Conservation (phyloP, 129 eudicot genomes). For the Arctium minus region DNA sequence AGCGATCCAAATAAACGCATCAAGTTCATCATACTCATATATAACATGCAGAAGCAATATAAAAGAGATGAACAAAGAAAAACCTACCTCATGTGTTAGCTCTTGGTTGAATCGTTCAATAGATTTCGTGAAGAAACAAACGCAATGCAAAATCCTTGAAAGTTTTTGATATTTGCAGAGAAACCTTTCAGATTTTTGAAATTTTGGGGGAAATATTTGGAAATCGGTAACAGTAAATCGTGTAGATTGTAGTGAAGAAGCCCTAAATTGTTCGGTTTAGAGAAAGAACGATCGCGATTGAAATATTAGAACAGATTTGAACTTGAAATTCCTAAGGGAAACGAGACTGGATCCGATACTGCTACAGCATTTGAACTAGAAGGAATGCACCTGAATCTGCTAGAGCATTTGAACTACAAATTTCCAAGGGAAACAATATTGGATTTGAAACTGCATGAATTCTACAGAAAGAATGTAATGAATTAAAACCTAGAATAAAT, state of each 20-base stretch:
- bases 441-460: not conserved
- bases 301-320: not conserved
- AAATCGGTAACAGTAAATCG: not conserved
- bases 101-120: constrained; percentile 4
- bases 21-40: not conserved
- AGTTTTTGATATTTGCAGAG: not conserved
- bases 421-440: not conserved
- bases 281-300: too few relatives aligned
- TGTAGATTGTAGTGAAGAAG: not conserved
- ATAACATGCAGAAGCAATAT: not conserved
- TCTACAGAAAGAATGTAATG: not conserved
- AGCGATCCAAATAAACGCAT: not conserved
- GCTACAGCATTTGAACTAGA: too few relatives aligned
- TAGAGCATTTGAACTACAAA: not conserved
- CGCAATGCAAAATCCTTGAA: not conserved
- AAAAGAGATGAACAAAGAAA: not conserved
- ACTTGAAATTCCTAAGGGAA: not conserved
- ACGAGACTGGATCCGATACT: not conserved
- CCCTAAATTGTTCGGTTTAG: not conserved
- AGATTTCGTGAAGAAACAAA: not conserved
- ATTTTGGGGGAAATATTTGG: not conserved
- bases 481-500: not conserved
- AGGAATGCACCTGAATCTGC: too few relatives aligned
- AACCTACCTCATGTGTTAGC: constrained; percentile 11
- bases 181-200: not conserved